phyloP scores from a whole-genome alignment of 495 filamentous ascomycete species.

The Xylaria sp. region DNA sequence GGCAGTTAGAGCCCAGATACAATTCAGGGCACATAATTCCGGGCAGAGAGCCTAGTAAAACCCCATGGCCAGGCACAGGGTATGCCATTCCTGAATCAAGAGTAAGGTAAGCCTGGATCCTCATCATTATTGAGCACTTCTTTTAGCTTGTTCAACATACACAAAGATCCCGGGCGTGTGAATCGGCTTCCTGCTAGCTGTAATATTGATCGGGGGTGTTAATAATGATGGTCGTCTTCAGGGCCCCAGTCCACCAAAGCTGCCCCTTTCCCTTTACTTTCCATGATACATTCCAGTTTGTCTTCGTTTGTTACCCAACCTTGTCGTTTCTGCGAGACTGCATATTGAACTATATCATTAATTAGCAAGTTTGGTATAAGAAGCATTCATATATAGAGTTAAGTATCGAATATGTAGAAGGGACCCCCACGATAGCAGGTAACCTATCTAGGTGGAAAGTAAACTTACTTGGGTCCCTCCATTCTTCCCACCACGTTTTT shows the following conservation, averaged over 20 bases:
- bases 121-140: background rate
- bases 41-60: background rate
- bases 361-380: background rate
- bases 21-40: background rate
- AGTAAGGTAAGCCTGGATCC: background rate
- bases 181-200: background rate
- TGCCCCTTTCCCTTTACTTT: slow-evolving; percentile 43
- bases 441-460: background rate
- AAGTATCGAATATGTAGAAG: background rate
- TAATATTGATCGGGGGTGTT: background rate
- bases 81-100: background rate
- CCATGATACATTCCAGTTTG: slow-evolving; percentile 58
- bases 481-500: slow-evolving; percentile 61
- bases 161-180: background rate
- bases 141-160: background rate
- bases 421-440: background rate
- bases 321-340: slow-evolving; percentile 50
- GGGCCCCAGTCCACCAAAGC: slow-evolving; percentile 51
- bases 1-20: background rate
- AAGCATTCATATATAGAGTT: background rate
- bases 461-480: slow-evolving; percentile 49
- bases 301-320: slow-evolving; percentile 62
- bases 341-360: slow-evolving; percentile 36
- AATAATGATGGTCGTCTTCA: slow-evolving; percentile 28
- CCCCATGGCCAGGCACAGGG: background rate